Conservation (phyloP, 257 asterid species). For the Linderniella brevidens region DNA sequence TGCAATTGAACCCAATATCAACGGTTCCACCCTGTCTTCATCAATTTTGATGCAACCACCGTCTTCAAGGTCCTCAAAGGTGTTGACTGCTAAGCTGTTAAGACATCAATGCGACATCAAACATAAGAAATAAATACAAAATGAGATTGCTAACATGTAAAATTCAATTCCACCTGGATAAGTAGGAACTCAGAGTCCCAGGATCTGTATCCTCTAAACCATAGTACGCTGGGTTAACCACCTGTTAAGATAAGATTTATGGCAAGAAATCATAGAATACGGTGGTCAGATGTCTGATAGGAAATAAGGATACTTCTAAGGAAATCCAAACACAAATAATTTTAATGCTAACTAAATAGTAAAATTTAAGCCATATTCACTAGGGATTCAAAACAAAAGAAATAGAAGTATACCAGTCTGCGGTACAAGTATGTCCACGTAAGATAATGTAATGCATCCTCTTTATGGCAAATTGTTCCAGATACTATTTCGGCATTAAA, state of each 20-base stretch:
- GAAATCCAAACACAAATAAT: too few species aligned
- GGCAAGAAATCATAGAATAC: background rate
- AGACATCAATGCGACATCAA: constrained; percentile 9
- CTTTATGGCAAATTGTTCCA: constrained; percentile 82
- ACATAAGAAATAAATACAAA: constrained; percentile 9
- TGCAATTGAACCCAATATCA: constrained; percentile 89
- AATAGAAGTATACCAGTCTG: constrained; percentile 51
- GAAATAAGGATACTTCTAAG: background rate
- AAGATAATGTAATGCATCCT: constrained; percentile 93
- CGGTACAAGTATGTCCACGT: constrained; percentile 97
- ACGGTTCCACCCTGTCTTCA: constrained; percentile 79
- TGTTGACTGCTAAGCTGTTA: constrained; percentile 57
- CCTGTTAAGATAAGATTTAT: constrained; percentile 26
- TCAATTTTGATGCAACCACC: constrained; percentile 80
- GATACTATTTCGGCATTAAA: constrained; percentile 94
- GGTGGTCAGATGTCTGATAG: background rate
- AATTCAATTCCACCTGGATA: constrained; percentile 51
- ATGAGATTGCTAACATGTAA: constrained; percentile 9
- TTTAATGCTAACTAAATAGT: too few species aligned
- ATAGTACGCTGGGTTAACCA: constrained; percentile 84
- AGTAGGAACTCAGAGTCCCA: constrained; percentile 60
- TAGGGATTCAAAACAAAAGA: background rate
- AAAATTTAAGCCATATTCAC: too few species aligned
- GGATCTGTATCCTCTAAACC: constrained; percentile 77
- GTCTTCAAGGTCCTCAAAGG: constrained; percentile 97